Evolutionary conservation across 2,329 filamentous ascomycete genomes (phyloP).

Genomic region (Ophiobolus disseminans): DNA sequence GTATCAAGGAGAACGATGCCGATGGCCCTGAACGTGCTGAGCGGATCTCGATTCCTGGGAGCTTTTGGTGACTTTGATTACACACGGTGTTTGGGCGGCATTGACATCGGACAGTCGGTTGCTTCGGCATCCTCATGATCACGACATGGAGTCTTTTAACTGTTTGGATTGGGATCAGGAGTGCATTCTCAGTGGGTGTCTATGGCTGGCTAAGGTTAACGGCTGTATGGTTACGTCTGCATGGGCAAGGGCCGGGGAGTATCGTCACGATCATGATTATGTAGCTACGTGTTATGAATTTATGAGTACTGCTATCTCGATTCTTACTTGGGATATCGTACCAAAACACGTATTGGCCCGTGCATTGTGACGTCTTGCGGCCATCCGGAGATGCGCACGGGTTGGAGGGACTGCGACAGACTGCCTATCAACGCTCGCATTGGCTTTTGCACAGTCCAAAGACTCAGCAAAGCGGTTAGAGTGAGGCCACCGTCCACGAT

Average conservation of each 20-base stretch:
- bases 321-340: neutral
- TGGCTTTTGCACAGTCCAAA: neutral
- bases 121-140: slow-evolving; percentile 7
- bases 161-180: neutral
- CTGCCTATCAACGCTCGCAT: slow-evolving; percentile 7
- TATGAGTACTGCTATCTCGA: slow-evolving; percentile 24
- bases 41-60: slow-evolving; percentile 11
- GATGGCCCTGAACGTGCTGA: slow-evolving; percentile 19
- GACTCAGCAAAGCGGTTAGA: neutral
- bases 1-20: slow-evolving; percentile 55
- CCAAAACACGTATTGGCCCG: slow-evolving; percentile 4
- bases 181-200: slow-evolving; percentile 2
- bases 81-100: slow-evolving; percentile 7
- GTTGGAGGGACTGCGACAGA: slow-evolving; percentile 6
- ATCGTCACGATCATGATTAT: slow-evolving; percentile 16
- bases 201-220: slow-evolving; percentile 1
- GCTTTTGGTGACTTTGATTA: slow-evolving; percentile 7
- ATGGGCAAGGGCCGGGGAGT: slow-evolving; percentile 3
- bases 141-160: slow-evolving; percentile 1
- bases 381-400: neutral
- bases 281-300: slow-evolving; percentile 40
- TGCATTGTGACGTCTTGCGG: slow-evolving; percentile 13
- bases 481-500: too few species aligned
- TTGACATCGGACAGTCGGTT: slow-evolving; percentile 9
- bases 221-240: slow-evolving; percentile 12